Evolutionary conservation across 192 early-diverging fungal genomes (phyloP), one percentile per base, ranked within the genome.

Genomic region (Entomortierella parvispora): DNA sequence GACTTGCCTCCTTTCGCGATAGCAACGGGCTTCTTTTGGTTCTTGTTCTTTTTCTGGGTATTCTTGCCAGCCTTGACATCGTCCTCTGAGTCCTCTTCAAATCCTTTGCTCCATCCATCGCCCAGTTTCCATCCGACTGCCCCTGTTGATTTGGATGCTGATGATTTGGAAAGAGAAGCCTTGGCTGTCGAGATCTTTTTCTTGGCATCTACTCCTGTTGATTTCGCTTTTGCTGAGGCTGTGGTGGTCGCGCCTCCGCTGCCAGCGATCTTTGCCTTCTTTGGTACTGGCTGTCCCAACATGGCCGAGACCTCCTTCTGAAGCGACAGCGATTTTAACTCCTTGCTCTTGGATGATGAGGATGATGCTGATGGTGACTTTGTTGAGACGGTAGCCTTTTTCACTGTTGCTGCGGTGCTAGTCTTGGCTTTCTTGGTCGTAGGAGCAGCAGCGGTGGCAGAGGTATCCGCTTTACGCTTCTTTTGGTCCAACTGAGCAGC

Each of bases 221-320:
- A 8, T 33, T 32, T 15, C 25, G 49, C 2, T 23, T 34, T 1
- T n/a, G 51, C 8, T 4, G 40, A 23, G 14, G 37, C 23, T 45
- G 15, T 15, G 23, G 58, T 29, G 10, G 40, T n/a, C n/a, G n/a
- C n/a, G n/a, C n/a, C n/a, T n/a, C n/a, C n/a, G n/a, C n/a, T n/a
- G n/a, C n/a, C n/a, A n/a, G n/a, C 7, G 23, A 37, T 9, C 22
- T 22, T 43, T 17, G 58, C 11, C 26, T 45, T 45, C 26, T 45
- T 65, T n/a, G 9, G n/a, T 58, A n/a, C 8, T 7, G 57, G 22
- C 28, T 49, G 34, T 1, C 20, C 59, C 11, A 76, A n/a, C 14
- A 68, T 62, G 0, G 25, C 26, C 28, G 71, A 76, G 18, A 76
- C 45, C 45, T 67, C 42, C 37, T 76, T 72, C 33, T 72, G 57